A percentile compares a stretch with the other conserved stretches of the same genome.
Conservation (phyloP, 139 green algal species). For the Tetratostichococcus sp. region DNA sequence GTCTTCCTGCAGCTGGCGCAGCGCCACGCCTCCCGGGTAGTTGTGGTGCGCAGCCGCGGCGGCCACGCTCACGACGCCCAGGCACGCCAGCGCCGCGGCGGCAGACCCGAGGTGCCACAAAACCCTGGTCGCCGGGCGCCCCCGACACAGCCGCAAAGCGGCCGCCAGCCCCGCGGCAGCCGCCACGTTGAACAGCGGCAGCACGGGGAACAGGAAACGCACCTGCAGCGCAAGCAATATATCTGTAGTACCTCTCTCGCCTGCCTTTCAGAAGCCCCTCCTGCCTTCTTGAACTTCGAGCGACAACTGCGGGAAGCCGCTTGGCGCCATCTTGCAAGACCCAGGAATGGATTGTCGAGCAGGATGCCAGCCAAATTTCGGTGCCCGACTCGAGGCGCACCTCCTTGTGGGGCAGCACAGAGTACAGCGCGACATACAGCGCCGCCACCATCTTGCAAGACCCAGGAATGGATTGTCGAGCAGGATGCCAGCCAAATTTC, state of each 20-base stretch:
- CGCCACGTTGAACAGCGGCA: slow-evolving; percentile 73
- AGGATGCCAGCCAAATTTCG: too few relatives aligned
- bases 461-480: too few relatives aligned
- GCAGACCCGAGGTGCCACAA: not conserved
- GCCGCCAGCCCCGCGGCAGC: slow-evolving; percentile 45
- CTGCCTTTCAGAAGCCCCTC: too few relatives aligned
- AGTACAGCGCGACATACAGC: slow-evolving; percentile 45
- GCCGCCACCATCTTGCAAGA: too few relatives aligned
- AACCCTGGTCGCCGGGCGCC: not conserved
- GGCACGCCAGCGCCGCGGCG: not conserved
- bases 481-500: too few relatives aligned
- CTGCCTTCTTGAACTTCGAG: too few relatives aligned
- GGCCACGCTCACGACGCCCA: slow-evolving; percentile 9
- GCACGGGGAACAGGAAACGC: slow-evolving; percentile 74
- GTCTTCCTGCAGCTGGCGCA: slow-evolving; percentile 28
- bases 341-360: too few relatives aligned
- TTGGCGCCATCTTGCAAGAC: too few relatives aligned
- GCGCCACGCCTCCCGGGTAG: slow-evolving; percentile 63
- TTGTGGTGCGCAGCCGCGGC: slow-evolving; percentile 34
- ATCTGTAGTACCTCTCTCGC: too few relatives aligned
- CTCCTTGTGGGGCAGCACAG: slow-evolving; percentile 73
- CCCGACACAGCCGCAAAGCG: slow-evolving; percentile 6
- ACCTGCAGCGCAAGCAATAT: slow-evolving; percentile 46
- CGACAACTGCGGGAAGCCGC: too few relatives aligned
- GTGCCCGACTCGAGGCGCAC: slow-evolving; percentile 8